Base-by-base conservation (phyloP, 2,329 filamentous ascomycete species). In the Didymella glomerata region DNA sequence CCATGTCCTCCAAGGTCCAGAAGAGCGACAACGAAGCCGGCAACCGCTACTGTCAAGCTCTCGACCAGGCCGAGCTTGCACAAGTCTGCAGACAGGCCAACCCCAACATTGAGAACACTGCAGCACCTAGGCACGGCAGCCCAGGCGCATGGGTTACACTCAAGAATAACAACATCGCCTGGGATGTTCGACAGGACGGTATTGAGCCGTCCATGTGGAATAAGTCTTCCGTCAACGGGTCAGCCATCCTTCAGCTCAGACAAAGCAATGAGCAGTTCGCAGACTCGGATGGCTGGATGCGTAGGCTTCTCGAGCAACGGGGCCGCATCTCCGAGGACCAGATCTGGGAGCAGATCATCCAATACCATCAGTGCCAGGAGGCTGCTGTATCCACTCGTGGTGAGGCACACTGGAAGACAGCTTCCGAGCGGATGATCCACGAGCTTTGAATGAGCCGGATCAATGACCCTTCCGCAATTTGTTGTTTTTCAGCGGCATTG, bases 111-210 rank as follows among this genome's bases (percentile, higher is more conserved):
- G 50, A 62, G 14, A 38, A 46, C 13, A 55, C 54, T 9, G 65
- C 64, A 11, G 48, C 58, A 24, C 48, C 57, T 16, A 41, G 56
- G 16, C 32, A 51, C 28, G 52, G 57, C 20, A 38, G 55, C 11
- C 47, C 49, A 27, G 52, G 32, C n/a, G 62, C 63, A 14, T 69
- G 67, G 64, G 58, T 46, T 3, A 41, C 47, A 3, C 61, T 70
- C 18, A 69, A 69, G 30, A 44, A 44, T 25, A 69, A 71, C 59
- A 71, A 71, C 48, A 59, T 67, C 42, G 61, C 60, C 20, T 38
- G 53, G 20, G 62, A 67, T 45, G 54, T 71, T 27, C 36, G 50
- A n/a, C 51, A 60, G 14, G 54, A 54, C 40, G 42, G 54, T 5
- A 50, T 62, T 22, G 45, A 59, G 9, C 64, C 64, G 2, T 57